Base-by-base conservation (phyloP, 768 basidiomycete species). In the Mycena albidolilacea region DNA sequence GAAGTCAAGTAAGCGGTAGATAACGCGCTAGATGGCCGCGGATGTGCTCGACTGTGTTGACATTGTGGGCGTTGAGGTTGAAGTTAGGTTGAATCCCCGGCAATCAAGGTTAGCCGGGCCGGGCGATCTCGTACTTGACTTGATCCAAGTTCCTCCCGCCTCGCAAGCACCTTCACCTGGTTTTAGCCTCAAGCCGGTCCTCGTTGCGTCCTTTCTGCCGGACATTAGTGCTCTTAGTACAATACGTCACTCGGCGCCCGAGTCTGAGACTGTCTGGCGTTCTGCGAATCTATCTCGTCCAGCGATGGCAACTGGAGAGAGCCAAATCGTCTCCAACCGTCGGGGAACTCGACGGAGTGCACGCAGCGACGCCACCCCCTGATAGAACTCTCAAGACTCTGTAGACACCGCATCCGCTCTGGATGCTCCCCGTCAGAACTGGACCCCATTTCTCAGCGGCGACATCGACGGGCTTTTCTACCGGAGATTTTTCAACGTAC, bases 151-250 rank as follows among this genome's bases (percentile, higher is more conserved):
- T 21, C 23, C 11, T 7, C 5, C n/a, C n/a, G 23, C 52, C 8
- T 23, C 23, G 30, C 30, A 30, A 30, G 30, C 30, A 30, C 30
- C 1, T 30, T 30, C 30, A 30, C 30, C 3, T 30, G 30, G 30
- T 30, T 30, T 30, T 30, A 23, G 19, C 61, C 8, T 62, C n/a
- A 46, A 50, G 48, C 12, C 19, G 63, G 17, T 50, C 63, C 62
- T 63, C 62, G 44, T 63, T 63, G 44, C 48, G 63, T 64, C 63
- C 46, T 64, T 52, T 52, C 63, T 64, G 63, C 48, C 52, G 63
- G 63, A 50, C 30, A 35, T 54, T 6, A 43, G 41, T 43, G 41
- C 10, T 43, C 41, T 43, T 43, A 48, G 2, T 30, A n/a, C 50
- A 6, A 23, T 50, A 52, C 48, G 30, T 19, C 41, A 23, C 58